A percentile compares a stretch with the other conserved stretches of the same genome.
Conservation (phyloP, 257 asterid species). For the Nyctanthes arbortristis region DNA sequence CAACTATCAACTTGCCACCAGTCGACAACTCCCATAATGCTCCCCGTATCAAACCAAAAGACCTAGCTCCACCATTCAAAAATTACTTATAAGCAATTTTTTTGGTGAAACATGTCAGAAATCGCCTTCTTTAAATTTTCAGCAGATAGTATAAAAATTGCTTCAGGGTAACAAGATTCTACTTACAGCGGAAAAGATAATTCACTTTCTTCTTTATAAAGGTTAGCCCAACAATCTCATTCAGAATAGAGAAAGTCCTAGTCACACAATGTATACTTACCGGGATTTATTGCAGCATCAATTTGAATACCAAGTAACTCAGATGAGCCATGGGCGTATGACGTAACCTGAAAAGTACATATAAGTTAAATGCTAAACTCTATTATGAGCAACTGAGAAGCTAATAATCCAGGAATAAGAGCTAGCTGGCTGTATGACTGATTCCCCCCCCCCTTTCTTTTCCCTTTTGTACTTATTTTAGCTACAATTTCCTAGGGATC, state of each 20-base stretch:
- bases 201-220: background rate
- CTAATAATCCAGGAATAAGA: slow-evolving; percentile 10
- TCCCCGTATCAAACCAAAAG: too few species aligned
- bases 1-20: too few species aligned
- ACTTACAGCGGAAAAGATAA: background rate
- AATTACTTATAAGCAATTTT: background rate
- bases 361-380: slow-evolving; percentile 24
- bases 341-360: slow-evolving; percentile 74
- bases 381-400: slow-evolving; percentile 6
- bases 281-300: slow-evolving; percentile 99
- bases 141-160: background rate
- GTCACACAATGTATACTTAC: slow-evolving; percentile 37
- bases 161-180: background rate
- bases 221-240: background rate
- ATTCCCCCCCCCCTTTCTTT: too few species aligned
- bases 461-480: too few species aligned
- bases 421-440: background rate
- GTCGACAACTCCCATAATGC: too few species aligned
- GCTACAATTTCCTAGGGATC: background rate
- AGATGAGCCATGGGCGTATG: slow-evolving; percentile 96
- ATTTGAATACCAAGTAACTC: slow-evolving; percentile 97
- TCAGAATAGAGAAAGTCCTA: slow-evolving; percentile 5
- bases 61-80: too few species aligned
- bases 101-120: too few species aligned
- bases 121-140: too few species aligned